phyloP scores from a whole-genome alignment of 306 rosid genomes.

The Prunus salicina region DNA sequence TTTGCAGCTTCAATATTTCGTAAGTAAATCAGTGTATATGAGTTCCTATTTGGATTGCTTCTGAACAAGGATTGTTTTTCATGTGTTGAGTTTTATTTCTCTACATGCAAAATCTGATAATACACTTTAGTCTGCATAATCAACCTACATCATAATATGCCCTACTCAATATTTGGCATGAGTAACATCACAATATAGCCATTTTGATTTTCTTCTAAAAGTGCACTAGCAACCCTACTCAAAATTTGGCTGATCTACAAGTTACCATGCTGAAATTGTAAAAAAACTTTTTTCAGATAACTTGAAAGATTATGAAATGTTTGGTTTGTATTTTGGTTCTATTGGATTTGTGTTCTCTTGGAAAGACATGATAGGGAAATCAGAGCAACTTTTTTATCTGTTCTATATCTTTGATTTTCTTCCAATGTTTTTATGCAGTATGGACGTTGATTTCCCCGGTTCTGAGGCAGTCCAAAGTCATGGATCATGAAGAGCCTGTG shows the following conservation, averaged over 20 bases:
- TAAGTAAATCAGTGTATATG: constrained; percentile 31
- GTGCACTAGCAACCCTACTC: too few relatives aligned
- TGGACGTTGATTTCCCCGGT: constrained; percentile 83
- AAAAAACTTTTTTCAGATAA: background rate
- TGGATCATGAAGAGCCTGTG: constrained; percentile 36
- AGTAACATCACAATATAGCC: too few relatives aligned
- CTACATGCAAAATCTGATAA: background rate
- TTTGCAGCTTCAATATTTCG: constrained; percentile 83
- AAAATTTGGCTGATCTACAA: too few relatives aligned
- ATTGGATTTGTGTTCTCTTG: too few relatives aligned
- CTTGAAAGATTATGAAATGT: background rate
- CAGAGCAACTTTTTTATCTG: background rate
- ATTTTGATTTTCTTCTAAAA: too few relatives aligned
- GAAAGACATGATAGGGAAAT: too few relatives aligned
- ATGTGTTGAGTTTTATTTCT: background rate
- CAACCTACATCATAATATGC: too few relatives aligned
- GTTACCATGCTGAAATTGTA: too few relatives aligned
- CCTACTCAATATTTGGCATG: too few relatives aligned
- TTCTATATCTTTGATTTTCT: background rate
- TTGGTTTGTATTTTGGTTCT: too few relatives aligned
- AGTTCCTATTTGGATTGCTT: background rate
- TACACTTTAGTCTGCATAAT: too few relatives aligned
- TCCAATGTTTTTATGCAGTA: constrained; percentile 35
- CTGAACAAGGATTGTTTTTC: too few relatives aligned
- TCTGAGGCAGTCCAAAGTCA: constrained; percentile 45